Percentiles rank a stretch among this genome's conserved stretches.
phyloP scores from a whole-genome alignment of 495 filamentous ascomycete genomes.

The Lophium mytilinum region DNA sequence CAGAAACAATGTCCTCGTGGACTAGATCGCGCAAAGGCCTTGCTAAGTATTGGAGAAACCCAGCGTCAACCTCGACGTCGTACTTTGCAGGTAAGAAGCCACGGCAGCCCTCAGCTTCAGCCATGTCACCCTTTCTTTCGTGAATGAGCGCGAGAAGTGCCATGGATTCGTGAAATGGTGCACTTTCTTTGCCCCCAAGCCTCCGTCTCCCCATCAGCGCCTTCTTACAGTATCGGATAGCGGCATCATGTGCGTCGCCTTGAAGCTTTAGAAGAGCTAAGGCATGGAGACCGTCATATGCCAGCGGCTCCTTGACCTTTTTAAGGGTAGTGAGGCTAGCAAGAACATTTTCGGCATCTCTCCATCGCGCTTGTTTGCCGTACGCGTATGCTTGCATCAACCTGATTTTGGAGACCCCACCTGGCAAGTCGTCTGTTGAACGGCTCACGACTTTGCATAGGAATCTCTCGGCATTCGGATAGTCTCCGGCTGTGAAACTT shows the following conservation, averaged over 20 bases:
- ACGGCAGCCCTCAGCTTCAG: not conserved
- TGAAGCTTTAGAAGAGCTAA: not conserved
- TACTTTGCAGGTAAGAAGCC: not conserved
- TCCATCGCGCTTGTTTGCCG: not conserved
- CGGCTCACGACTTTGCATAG: not conserved
- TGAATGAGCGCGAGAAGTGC: not conserved
- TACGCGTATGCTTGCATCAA: not conserved
- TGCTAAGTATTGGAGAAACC: not conserved
- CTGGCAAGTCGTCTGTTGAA: not conserved
- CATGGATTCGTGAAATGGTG: not conserved
- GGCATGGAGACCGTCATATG: not conserved
- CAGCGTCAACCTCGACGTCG: not conserved
- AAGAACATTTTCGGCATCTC: not conserved
- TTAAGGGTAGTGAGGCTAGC: not conserved
- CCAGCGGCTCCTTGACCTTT: not conserved
- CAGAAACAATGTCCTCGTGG: not conserved
- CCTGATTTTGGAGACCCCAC: not conserved
- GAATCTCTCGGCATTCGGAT: not conserved
- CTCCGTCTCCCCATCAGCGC: not conserved
- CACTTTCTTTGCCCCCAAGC: not conserved
- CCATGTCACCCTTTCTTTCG: not conserved
- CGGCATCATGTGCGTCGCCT: not conserved
- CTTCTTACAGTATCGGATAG: not conserved
- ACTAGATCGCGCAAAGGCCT: not conserved
- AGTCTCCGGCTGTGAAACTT: not conserved